Conservation (phyloP, 1,139 yeast genomes). For the Pichia norvegensis region DNA sequence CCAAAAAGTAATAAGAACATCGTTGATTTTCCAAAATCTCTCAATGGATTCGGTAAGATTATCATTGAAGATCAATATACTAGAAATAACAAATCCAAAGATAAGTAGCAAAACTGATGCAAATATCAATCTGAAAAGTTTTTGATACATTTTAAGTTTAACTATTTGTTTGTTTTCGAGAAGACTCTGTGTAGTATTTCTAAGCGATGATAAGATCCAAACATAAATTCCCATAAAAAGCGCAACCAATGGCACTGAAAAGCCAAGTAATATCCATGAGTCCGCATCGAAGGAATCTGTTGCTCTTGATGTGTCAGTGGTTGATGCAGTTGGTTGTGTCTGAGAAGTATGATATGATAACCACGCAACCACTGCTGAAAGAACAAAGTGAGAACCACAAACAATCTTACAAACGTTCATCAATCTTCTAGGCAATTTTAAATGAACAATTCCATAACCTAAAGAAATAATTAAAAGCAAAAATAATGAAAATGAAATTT, state of each 20-base stretch:
- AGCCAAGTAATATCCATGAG: conserved; percentile 37
- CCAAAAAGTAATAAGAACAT: conserved; percentile 90
- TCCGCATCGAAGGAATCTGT: conserved; percentile 26
- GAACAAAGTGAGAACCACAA: conserved; percentile 63
- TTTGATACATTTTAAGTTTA: conserved; percentile 79
- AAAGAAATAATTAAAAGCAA: conserved; percentile 74
- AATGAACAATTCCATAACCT: conserved; percentile 91
- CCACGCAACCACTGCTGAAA: conserved; percentile 61
- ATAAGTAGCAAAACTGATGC: conserved; percentile 53
- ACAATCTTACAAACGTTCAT: conserved; percentile 79
- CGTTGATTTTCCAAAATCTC: conserved; percentile 86
- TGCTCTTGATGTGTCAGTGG: conserved; percentile 26
- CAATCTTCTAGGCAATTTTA: conserved; percentile 65
- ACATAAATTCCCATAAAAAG: conserved; percentile 70
- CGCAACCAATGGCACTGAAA: conserved; percentile 63
- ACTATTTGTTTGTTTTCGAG: conserved; percentile 86
- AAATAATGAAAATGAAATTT: conserved; percentile 84
- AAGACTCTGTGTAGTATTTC: conserved; percentile 64
- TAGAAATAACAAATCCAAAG: conserved; percentile 61
- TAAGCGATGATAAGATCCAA: conserved; percentile 63
- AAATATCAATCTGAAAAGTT: conserved; percentile 66
- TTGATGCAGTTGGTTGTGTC: conserved; percentile 26
- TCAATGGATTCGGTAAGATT: conserved; percentile 71
- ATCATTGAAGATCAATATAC: conserved; percentile 67
- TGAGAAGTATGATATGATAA: conserved; percentile 47